Percentiles rank a stretch among this genome's conserved stretches.
Conservation (phyloP, 208 protist genomes). For the Tritrichomonas foetus region DNA sequence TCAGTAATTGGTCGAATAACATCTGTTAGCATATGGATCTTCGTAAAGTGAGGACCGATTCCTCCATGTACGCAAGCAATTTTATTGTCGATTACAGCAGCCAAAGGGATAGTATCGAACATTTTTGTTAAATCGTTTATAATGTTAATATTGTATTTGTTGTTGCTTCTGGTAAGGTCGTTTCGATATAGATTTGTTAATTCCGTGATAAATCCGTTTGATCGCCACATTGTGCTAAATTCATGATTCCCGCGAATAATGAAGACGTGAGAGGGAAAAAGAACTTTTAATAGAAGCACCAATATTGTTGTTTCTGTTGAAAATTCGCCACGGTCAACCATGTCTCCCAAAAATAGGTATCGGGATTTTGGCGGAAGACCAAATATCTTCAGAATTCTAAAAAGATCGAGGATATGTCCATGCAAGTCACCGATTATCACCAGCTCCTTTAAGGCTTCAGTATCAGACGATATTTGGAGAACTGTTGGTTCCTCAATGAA, state of each 20-base stretch:
- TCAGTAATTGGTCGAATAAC: neutral
- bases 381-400: neutral
- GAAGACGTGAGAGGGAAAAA: constrained; percentile 73
- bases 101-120: neutral
- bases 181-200: neutral
- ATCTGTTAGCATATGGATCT: neutral
- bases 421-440: neutral
- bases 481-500: neutral
- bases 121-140: neutral
- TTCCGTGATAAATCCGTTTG: constrained; percentile 76
- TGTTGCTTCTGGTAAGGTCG: neutral
- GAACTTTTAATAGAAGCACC: neutral
- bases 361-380: neutral
- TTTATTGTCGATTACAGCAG: neutral
- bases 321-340: neutral
- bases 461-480: neutral
- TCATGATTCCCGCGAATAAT: constrained; percentile 85
- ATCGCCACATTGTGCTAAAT: constrained; percentile 77
- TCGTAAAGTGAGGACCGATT: neutral
- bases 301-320: neutral
- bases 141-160: neutral
- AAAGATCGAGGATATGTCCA: neutral
- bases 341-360: constrained; percentile 19
- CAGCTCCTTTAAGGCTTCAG: no score
- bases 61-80: constrained; percentile 7